Base-by-base conservation (phyloP, 2,329 filamentous ascomycete genomes). In the Parastagonospora nodorum region DNA sequence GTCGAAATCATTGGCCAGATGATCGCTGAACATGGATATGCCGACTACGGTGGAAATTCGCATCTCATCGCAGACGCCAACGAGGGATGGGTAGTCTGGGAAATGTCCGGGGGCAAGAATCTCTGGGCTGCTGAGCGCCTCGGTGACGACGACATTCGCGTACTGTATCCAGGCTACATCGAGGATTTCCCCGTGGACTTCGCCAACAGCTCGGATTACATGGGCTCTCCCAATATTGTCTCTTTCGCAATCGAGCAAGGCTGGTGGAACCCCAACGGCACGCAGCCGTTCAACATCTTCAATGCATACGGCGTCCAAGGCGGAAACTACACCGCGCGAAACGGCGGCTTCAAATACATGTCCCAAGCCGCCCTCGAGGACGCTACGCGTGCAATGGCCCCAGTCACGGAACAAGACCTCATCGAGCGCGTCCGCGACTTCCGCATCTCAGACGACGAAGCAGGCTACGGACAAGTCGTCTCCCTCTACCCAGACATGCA, bases 401-500 rank as follows among this genome's bases (percentile, higher is more conserved):
- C 81, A 0, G 64, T 82, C n/a, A 79, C 78, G 0, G 80, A 83
- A 51, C 64, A 67, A 14, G 78, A 82, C 50, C 67, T 82, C 2
- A 77, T 78, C 57, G 72, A 74, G 19, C 66, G 70, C 7, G 70
- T 73, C 6, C 69, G 71, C 19, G 71, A 74, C 45, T 68, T 61
- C 32, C 61, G 70, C 8, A 74, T 74, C 24, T 60, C 67, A 12
- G 69, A 74, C 36, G 69, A 73, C 28, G 67, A 73, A 57, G 63
- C 68, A n/a, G 71, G 69, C 2, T 74, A 73, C 27, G 71, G 71
- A 1, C 69, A 73, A 42, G 68, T 74, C 2, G 58, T 71, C 1
- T 67, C 61, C 19, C 55, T 73, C 10, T 57, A 50, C 11, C 48
- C 60, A 6, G 47, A 60, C 24, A 63, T 59, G 30, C 61, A 72